These are phyloP conservation scores for Pleurotus giganteus DNA, from an alignment of 768 basidiomycete species.

Conservation along the genomic window DNA sequence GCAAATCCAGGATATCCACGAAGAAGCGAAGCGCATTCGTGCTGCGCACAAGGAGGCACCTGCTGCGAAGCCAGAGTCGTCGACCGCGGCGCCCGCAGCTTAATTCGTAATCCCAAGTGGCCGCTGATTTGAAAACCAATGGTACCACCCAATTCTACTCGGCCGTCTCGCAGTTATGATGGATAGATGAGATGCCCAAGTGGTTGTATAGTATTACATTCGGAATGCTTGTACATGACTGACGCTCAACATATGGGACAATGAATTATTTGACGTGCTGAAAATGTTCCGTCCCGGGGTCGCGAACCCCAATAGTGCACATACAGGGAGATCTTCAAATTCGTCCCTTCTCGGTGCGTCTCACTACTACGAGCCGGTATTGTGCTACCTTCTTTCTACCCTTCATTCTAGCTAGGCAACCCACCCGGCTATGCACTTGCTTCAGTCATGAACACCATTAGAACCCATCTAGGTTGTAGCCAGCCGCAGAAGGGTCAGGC, in stretches of 20 bases:
- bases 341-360: too few relatives aligned
- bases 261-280: too few relatives aligned
- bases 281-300: too few relatives aligned
- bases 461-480: conserved; percentile 29
- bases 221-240: too few relatives aligned
- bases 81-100: not conserved
- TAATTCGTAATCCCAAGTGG: not conserved
- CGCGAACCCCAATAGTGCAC: too few relatives aligned
- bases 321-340: too few relatives aligned
- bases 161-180: too few relatives aligned
- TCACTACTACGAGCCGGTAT: too few relatives aligned
- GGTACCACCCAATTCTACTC: not conserved
- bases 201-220: too few relatives aligned
- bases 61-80: not conserved
- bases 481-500: conserved; percentile 12
- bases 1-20: conserved; percentile 88
- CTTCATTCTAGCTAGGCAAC: not conserved
- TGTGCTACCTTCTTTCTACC: not conserved
- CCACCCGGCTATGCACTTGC: not conserved
- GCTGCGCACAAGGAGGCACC: conserved; percentile 45
- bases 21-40: conserved; percentile 85
- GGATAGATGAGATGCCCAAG: too few relatives aligned
- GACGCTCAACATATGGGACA: too few relatives aligned
- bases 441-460: conserved; percentile 8
- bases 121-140: not conserved